Evolutionary conservation across 2,329 filamentous ascomycete genomes (phyloP), one percentile per base, ranked within the genome.

Genomic region (Penicillium aurantiogriseum): DNA sequence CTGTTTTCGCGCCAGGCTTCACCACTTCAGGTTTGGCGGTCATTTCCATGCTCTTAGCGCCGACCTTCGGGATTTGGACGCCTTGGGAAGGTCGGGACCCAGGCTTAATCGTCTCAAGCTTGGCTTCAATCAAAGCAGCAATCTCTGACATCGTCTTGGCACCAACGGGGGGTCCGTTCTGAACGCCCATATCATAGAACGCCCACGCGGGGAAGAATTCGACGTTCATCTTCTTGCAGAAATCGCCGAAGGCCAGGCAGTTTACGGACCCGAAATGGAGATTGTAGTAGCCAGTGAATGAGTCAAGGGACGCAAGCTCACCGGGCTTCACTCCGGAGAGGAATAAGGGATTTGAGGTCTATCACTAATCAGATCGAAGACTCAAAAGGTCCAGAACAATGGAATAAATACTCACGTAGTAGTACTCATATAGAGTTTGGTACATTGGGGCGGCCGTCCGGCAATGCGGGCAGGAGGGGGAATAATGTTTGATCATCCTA

Each of bases 391-490:
- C 42, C 19, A 13, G 29, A 21, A 13, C 19, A 48, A 67, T 66
- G 19, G 31, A 13, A 36, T 27, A 29, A 44, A 52, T 25, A 67
- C 74, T 65, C 63, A 79, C 77, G 61, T 79, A 87, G 79, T 97
- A 99, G 76, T 88, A 97, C 78, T 99, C 94, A 81, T 97, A 96
- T 15, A 93, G 76, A 5, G 92, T 97, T 76, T 97, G 92, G 81
- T 86, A 97, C 50, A 85, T 88, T 8, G 94, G 94, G 51, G 90
- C 91, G 69, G 91, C 90, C 49, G 83, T 80, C 72, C 83, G 83
- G 78, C 92, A 97, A 75, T 96, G 91, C 46, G 82, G 82, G 75
- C 81, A 83, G 35, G 73, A 71, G 38, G 81, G 81, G 45, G 81
- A 83, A 60, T 78, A 81, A 60, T 81, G 76, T 67, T 83, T 83